A percentile compares a stretch with the other conserved stretches of the same genome.
Conservation (phyloP, 495 filamentous ascomycete genomes). For the Neurospora sp. region DNA sequence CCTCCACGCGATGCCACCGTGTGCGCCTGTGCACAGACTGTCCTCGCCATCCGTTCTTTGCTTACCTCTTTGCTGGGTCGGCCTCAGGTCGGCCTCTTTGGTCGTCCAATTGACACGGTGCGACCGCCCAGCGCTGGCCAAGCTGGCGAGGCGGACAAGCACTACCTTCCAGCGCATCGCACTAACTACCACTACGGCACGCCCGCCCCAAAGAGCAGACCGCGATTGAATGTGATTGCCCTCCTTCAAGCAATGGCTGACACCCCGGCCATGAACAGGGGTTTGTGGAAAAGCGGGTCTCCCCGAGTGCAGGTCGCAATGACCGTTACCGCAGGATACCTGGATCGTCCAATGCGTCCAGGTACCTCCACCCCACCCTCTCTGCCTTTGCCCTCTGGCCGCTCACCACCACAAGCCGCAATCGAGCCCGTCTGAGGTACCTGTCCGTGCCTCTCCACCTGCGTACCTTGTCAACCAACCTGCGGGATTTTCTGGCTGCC, state of each 20-base stretch:
- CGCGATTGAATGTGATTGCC: slow-evolving; percentile 15
- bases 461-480: slow-evolving; percentile 14
- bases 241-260: slow-evolving; percentile 10
- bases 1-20: slow-evolving; percentile 8
- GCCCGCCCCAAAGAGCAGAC: neutral
- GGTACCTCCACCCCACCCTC: slow-evolving; percentile 14
- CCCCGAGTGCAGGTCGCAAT: slow-evolving; percentile 21
- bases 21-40: slow-evolving; percentile 8
- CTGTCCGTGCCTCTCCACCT: slow-evolving; percentile 9
- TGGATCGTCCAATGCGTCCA: slow-evolving; percentile 13
- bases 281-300: slow-evolving; percentile 7
- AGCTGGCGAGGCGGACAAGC: neutral
- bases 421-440: slow-evolving; percentile 13
- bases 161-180: neutral
- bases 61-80: slow-evolving; percentile 5
- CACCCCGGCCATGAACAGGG: slow-evolving; percentile 1
- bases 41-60: neutral
- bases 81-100: slow-evolving; percentile 11
- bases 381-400: neutral
- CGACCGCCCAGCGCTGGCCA: neutral
- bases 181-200: neutral
- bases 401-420: slow-evolving; percentile 5
- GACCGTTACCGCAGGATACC: slow-evolving; percentile 8
- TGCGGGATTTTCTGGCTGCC: slow-evolving; percentile 29
- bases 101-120: slow-evolving; percentile 16